Base-by-base conservation (phyloP, 139 green algal genomes). In the Edaphochlamys debaryana region DNA sequence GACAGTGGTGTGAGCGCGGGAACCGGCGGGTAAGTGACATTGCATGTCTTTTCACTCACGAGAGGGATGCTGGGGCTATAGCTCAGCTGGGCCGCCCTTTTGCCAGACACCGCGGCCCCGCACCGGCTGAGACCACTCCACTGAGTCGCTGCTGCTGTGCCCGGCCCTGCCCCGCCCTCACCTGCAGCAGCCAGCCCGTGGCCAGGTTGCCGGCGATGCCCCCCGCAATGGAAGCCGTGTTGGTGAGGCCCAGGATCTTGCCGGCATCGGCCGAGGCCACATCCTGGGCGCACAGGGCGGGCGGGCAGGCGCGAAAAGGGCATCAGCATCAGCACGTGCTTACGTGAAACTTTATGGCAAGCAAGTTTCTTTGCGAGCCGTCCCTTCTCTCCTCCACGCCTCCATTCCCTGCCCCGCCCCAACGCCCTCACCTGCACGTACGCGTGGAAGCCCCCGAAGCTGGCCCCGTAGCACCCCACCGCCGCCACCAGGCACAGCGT, bases 381-480 rank as follows among this genome's bases (percentile, higher is more conserved):
- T n/a, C n/a, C n/a, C n/a, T n/a, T n/a, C n/a, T n/a, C n/a, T n/a
- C n/a, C n/a, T n/a, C n/a, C n/a, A n/a, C n/a, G n/a, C n/a, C n/a
- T n/a, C n/a, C n/a, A n/a, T n/a, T n/a, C n/a, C n/a, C n/a, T n/a
- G n/a, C n/a, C n/a, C n/a, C n/a, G n/a, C n/a, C n/a, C n/a, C n/a
- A n/a, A n/a, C n/a, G 45, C 45, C 52, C 80, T 0, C 54, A 79
- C 84, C 84, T 88, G 91, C 62, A 95, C 76, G 60, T 96, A 94
- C 3, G 91, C 74, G 72, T 96, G 93, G 79, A 96, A 96, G 6
- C 93, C 93, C 2, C 86, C 85, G 77, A 95, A 96, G 75, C 69
- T 88, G 64, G 92, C 91, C 6, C 87, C 89, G 75, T 96, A 93
- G 62, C 84, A 85, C 0, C 66, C 83, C 9, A 90, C 67, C 72